Percentiles rank a stretch among this genome's conserved stretches.
These are phyloP conservation scores for Globisporangium yorkense DNA, from an alignment of 352 stramenopile genomes.

Conservation along the genomic window DNA sequence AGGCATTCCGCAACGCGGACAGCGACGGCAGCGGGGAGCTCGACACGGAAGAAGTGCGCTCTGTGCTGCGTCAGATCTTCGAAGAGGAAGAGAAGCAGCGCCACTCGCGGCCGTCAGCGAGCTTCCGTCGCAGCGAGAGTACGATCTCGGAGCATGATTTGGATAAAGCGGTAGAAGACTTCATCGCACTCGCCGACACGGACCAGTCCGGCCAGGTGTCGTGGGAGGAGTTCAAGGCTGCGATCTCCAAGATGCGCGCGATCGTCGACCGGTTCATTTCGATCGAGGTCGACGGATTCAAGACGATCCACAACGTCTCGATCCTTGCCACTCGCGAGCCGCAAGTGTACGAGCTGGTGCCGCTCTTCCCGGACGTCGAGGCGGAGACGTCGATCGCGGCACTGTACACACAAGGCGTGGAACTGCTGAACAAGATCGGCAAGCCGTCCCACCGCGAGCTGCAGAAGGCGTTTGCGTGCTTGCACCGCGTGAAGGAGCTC, in stretches of 20 bases:
- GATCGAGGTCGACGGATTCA: conserved; percentile 71
- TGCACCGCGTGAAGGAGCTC: conserved; percentile 60
- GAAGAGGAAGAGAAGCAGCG: conserved; percentile 61
- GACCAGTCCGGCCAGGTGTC: conserved; percentile 75
- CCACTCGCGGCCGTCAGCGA: conserved; percentile 6
- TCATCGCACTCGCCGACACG: conserved; percentile 71
- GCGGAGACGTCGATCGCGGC: conserved; percentile 53
- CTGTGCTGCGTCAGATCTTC: conserved; percentile 65
- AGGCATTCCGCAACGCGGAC: conserved; percentile 75
- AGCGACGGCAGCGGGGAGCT: conserved; percentile 70
- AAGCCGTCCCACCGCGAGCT: conserved; percentile 50
- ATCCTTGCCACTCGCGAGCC: conserved; percentile 63
- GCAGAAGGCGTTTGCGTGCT: conserved; percentile 67
- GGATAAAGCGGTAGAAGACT: conserved; percentile 59
- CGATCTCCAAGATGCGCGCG: conserved; percentile 72
- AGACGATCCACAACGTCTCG: conserved; percentile 55
- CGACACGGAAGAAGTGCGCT: conserved; percentile 68
- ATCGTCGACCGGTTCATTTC: conserved; percentile 66
- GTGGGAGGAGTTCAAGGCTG: conserved; percentile 84
- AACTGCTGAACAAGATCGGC: conserved; percentile 59
- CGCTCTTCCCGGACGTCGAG: conserved; percentile 69
- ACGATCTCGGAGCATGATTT: conserved; percentile 52
- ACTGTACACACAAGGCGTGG: conserved; percentile 65
- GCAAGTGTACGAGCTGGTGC: conserved; percentile 75
- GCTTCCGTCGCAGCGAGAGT: conserved; percentile 33